phyloP scores from a whole-genome alignment of 2,329 filamentous ascomycete genomes.

The Fusarium nurragi region DNA sequence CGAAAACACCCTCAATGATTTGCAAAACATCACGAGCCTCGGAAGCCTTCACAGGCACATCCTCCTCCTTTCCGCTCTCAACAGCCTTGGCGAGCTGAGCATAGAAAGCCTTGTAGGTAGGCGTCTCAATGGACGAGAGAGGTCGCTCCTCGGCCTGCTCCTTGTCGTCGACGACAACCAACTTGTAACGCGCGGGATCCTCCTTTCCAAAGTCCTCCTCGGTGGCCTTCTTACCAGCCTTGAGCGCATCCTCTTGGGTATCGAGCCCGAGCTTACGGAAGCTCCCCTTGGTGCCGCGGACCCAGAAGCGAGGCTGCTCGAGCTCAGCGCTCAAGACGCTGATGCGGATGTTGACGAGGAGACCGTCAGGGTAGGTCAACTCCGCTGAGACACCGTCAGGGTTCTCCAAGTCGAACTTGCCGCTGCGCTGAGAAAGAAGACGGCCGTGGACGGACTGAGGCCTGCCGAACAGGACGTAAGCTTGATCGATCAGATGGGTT shows the following conservation, averaged over 20 bases:
- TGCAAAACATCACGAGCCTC: slow-evolving; percentile 63
- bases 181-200: slow-evolving; percentile 64
- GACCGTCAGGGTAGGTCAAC: slow-evolving; percentile 70
- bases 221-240: slow-evolving; percentile 67
- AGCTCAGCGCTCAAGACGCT: slow-evolving; percentile 74
- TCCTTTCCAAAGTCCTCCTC: slow-evolving; percentile 74
- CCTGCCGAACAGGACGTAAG: slow-evolving; percentile 74
- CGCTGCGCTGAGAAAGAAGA: slow-evolving; percentile 71
- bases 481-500: slow-evolving; percentile 80
- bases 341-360: slow-evolving; percentile 75
- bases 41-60: slow-evolving; percentile 62
- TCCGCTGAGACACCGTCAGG: slow-evolving; percentile 70
- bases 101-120: slow-evolving; percentile 77
- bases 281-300: slow-evolving; percentile 76
- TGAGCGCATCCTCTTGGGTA: slow-evolving; percentile 78
- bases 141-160: slow-evolving; percentile 60
- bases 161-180: slow-evolving; percentile 65
- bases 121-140: slow-evolving; percentile 68
- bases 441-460: slow-evolving; percentile 74
- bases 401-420: slow-evolving; percentile 56
- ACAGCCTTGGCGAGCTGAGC: slow-evolving; percentile 60
- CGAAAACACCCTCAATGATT: slow-evolving; percentile 61
- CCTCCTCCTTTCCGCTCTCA: slow-evolving; percentile 57
- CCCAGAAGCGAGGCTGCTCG: slow-evolving; percentile 79
- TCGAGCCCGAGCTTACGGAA: slow-evolving; percentile 79